Percentiles rank a stretch among this genome's conserved stretches.
Evolutionary conservation across 345 rosid species (phyloP).

Genomic region (Salix exigua): DNA sequence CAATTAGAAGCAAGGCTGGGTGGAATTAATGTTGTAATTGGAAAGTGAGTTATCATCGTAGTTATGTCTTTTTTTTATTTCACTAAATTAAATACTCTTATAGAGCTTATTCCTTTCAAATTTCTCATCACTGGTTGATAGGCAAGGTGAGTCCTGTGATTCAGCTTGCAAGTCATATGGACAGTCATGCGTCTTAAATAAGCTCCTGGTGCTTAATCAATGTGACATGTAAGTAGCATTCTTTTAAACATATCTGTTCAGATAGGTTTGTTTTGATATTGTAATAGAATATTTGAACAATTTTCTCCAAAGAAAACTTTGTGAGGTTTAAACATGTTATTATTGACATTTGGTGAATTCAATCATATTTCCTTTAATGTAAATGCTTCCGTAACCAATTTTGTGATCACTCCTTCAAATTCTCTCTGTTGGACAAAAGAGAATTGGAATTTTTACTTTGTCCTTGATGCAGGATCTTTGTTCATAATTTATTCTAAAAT

Average conservation of each 20-base stretch:
- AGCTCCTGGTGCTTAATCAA: constrained; percentile 75
- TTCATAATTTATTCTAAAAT: no score
- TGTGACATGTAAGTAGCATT: constrained; percentile 65
- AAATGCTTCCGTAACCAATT: no score
- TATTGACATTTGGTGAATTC: no score
- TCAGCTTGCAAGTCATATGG: constrained; percentile 73
- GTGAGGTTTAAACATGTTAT: background rate
- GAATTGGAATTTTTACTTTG: no score
- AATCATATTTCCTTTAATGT: no score
- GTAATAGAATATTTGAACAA: no score
- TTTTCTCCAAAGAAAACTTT: background rate
- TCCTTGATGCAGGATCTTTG: no score
- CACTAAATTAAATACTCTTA: background rate
- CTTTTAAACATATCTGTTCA: background rate
- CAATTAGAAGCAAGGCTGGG: constrained; percentile 61
- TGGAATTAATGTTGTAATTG: constrained; percentile 75
- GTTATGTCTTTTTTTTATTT: constrained; percentile 7
- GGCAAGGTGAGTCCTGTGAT: constrained; percentile 93
- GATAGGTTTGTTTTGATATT: background rate
- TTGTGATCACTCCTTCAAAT: no score
- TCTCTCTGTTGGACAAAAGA: no score
- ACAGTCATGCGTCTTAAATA: constrained; percentile 79
- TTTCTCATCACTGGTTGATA: constrained; percentile 23
- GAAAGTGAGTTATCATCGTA: constrained; percentile 48
- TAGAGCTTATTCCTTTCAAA: constrained; percentile 14